A percentile compares a stretch with the other conserved stretches of the same genome.
Evolutionary conservation across 352 stramenopile species (phyloP).

Genomic region (Phytopythium boreale): DNA sequence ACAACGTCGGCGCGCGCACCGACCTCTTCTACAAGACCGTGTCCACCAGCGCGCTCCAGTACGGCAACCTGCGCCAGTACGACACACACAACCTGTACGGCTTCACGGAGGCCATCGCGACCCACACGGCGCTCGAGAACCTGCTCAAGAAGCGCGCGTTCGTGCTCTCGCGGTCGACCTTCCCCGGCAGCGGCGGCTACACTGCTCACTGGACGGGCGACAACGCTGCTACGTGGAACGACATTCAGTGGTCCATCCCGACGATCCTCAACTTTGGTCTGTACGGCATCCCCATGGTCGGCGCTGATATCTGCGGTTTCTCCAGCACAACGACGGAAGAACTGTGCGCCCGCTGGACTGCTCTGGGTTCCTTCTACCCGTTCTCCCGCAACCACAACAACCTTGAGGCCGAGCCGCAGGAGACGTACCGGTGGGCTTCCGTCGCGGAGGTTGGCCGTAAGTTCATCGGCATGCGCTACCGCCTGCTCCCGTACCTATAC

Average conservation of each 20-base stretch:
- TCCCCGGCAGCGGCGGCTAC: slow-evolving; percentile 56
- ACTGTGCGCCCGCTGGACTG: slow-evolving; percentile 77
- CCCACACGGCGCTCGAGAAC: slow-evolving; percentile 43
- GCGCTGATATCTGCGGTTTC: slow-evolving; percentile 80
- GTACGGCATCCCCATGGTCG: slow-evolving; percentile 81
- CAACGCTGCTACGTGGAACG: slow-evolving; percentile 75
- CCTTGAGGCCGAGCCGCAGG: slow-evolving; percentile 39
- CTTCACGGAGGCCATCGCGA: slow-evolving; percentile 69
- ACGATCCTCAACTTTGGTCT: slow-evolving; percentile 71
- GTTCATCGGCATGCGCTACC: slow-evolving; percentile 71
- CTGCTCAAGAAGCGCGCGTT: slow-evolving; percentile 62
- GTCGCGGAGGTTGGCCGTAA: slow-evolving; percentile 45
- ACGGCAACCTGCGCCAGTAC: slow-evolving; percentile 58
- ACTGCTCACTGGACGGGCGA: slow-evolving; percentile 78
- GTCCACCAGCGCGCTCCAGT: slow-evolving; percentile 51
- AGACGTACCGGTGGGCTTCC: slow-evolving; percentile 64
- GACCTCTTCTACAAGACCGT: slow-evolving; percentile 62
- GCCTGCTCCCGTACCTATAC: slow-evolving; percentile 78
- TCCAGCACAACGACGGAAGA: slow-evolving; percentile 49
- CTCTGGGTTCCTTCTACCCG: slow-evolving; percentile 70
- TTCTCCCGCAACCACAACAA: slow-evolving; percentile 86
- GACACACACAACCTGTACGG: slow-evolving; percentile 84
- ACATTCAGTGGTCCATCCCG: slow-evolving; percentile 65
- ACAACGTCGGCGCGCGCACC: slow-evolving; percentile 39
- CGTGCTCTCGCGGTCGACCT: slow-evolving; percentile 69